Percentiles rank a stretch among this genome's conserved stretches.
Evolutionary conservation across 306 rosid species (phyloP).

Genomic region (Delonix regia): DNA sequence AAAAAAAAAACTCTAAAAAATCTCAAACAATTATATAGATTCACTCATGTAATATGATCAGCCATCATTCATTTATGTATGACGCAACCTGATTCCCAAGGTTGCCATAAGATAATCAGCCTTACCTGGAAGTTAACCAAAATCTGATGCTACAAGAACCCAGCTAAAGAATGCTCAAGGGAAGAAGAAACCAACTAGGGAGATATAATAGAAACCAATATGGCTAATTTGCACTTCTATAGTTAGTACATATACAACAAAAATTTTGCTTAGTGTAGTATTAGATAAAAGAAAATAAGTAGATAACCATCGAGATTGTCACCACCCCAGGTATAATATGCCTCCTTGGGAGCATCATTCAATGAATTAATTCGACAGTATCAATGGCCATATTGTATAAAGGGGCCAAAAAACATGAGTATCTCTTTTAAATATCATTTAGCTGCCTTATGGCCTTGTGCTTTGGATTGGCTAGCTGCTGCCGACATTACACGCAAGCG

Average conservation of each 20-base stretch:
- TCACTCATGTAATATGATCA: no score
- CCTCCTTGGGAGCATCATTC: constrained; percentile 26
- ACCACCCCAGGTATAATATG: constrained; percentile 10
- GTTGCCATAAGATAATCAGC: no score
- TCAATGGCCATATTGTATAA: not conserved
- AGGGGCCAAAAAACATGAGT: not conserved
- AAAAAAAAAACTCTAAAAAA: no score
- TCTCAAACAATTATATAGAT: no score
- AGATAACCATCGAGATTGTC: not conserved
- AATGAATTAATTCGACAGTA: constrained; percentile 31
- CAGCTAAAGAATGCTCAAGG: not conserved
- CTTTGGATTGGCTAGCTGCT: constrained; percentile 62
- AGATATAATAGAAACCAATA: not conserved
- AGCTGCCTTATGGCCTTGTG: constrained; percentile 40
- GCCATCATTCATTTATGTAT: no score
- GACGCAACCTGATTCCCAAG: no score
- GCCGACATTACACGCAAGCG: constrained; percentile 73
- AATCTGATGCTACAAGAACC: not conserved
- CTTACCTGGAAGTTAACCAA: no score
- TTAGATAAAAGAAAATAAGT: not conserved
- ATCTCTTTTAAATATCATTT: constrained; percentile 38
- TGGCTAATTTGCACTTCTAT: not conserved
- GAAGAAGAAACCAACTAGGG: not conserved
- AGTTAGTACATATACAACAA: not conserved
- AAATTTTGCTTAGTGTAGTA: not conserved